These are phyloP conservation scores for Huntiella moniliformis DNA, from an alignment of 2,329 filamentous ascomycete genomes.

Conservation along the genomic window DNA sequence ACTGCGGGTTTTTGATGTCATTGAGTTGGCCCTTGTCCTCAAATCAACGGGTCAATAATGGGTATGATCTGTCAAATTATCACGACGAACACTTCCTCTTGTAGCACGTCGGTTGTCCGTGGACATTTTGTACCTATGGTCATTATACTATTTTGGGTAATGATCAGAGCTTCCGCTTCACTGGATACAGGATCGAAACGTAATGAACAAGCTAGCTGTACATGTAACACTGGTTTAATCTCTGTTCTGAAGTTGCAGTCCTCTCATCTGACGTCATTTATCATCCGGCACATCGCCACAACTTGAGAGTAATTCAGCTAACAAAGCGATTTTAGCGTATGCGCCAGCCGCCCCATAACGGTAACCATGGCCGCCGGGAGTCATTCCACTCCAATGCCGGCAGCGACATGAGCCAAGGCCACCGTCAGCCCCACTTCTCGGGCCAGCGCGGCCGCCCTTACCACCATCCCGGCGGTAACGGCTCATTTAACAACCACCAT, in stretches of 20 bases:
- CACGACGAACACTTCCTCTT: no score
- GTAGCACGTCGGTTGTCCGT: no score
- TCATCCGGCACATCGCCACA: not conserved
- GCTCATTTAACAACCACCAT: conserved; percentile 27
- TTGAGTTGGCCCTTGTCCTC: no score
- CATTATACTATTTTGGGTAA: no score
- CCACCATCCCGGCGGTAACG: conserved; percentile 16
- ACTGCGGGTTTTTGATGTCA: no score
- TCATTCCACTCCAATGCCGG: conserved; percentile 55
- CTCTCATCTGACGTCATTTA: not conserved
- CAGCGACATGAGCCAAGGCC: conserved; percentile 19
- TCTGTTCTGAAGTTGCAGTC: not conserved
- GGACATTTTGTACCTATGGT: no score
- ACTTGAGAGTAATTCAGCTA: conserved; percentile 1
- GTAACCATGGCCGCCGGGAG: conserved; percentile 60
- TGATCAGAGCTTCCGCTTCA: no score
- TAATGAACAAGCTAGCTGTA: no score
- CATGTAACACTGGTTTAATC: no score
- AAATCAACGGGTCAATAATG: no score
- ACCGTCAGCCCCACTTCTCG: conserved; percentile 35
- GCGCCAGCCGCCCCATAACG: conserved; percentile 47
- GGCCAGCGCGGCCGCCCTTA: conserved; percentile 27
- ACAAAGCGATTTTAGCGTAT: conserved; percentile 29
- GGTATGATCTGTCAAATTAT: no score
- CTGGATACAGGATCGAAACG: no score